Conservation (phyloP, 1,139 yeast genomes). For the Suhomyces bokatorum region DNA sequence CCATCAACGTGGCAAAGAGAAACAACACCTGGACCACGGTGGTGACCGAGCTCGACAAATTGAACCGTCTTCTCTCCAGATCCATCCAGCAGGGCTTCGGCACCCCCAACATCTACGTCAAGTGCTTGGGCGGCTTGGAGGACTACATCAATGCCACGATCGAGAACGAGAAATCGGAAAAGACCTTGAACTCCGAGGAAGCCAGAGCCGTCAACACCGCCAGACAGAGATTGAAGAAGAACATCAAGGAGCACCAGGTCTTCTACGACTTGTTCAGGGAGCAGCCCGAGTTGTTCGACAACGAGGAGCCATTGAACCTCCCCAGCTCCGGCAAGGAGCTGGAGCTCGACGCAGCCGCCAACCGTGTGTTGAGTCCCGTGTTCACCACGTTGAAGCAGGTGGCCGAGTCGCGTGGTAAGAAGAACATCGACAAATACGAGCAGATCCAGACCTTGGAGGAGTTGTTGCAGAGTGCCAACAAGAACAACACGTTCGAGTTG, state of each 20-base stretch:
- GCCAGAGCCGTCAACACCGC: slow-evolving; percentile 86
- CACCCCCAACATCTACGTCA: slow-evolving; percentile 72
- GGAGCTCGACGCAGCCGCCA: slow-evolving; percentile 19
- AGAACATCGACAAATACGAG: slow-evolving; percentile 81
- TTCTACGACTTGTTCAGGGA: slow-evolving; percentile 62
- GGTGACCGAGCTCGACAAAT: slow-evolving; percentile 74
- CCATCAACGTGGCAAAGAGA: slow-evolving; percentile 69
- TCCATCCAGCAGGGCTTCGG: slow-evolving; percentile 72
- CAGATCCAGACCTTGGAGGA: slow-evolving; percentile 74
- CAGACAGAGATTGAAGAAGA: slow-evolving; percentile 86
- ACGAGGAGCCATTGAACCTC: slow-evolving; percentile 43
- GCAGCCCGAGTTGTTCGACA: slow-evolving; percentile 73
- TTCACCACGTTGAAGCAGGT: slow-evolving; percentile 75
- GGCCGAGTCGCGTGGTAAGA: slow-evolving; percentile 92
- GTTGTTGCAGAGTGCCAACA: slow-evolving; percentile 38
- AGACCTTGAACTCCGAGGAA: slow-evolving; percentile 79
- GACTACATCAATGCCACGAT: slow-evolving; percentile 60
- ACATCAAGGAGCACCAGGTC: slow-evolving; percentile 63
- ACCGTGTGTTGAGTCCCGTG: slow-evolving; percentile 46
- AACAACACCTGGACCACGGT: slow-evolving; percentile 81
- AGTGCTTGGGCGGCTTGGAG: slow-evolving; percentile 70
- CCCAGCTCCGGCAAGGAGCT: slow-evolving; percentile 11
- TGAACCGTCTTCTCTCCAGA: slow-evolving; percentile 64
- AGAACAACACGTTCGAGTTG: slow-evolving; percentile 61
- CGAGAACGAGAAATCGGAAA: slow-evolving; percentile 60